Evolutionary conservation across 2,329 filamentous ascomycete genomes (phyloP).

Genomic region (Claviceps citrina): DNA sequence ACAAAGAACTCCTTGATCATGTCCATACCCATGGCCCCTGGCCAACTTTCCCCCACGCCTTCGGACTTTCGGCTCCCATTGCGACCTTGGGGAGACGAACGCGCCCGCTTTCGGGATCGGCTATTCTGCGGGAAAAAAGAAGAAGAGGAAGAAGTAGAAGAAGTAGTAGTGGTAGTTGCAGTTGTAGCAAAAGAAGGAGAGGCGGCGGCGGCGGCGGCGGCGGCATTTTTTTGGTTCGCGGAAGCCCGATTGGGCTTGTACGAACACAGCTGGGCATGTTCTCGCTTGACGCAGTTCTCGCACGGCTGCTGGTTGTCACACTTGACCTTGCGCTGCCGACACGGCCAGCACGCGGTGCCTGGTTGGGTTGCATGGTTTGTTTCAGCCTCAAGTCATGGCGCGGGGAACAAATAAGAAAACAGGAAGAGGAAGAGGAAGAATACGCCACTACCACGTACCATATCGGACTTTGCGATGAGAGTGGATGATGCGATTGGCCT

Average conservation of each 20-base stretch:
- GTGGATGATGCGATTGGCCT: conserved; percentile 53
- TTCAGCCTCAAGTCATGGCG: not conserved
- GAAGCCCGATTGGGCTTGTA: conserved; percentile 52
- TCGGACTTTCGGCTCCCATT: conserved; percentile 21
- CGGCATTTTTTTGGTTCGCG: too few relatives aligned
- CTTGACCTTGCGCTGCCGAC: conserved; percentile 52
- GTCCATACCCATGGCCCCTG: conserved; percentile 24
- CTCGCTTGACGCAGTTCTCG: conserved; percentile 52
- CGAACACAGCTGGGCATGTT: conserved; percentile 48
- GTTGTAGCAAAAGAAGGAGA: too few relatives aligned
- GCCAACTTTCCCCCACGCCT: conserved; percentile 27
- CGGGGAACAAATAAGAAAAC: not conserved
- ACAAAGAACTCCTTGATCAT: too few relatives aligned
- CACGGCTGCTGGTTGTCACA: conserved; percentile 55
- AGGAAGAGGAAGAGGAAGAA: not conserved
- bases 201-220: too few relatives aligned
- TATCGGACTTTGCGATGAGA: conserved; percentile 55
- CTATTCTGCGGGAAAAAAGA: conserved; percentile 9
- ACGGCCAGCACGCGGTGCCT: conserved; percentile 53
- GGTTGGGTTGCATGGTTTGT: not conserved
- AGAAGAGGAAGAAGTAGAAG: conserved; percentile 8
- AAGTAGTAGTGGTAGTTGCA: too few relatives aligned
- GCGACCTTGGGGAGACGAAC: conserved; percentile 17
- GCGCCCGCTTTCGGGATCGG: conserved; percentile 18
- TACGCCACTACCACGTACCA: conserved; percentile 41